Conservation (phyloP, 805 yeast species). For the Ogataea thermomethanolica region DNA sequence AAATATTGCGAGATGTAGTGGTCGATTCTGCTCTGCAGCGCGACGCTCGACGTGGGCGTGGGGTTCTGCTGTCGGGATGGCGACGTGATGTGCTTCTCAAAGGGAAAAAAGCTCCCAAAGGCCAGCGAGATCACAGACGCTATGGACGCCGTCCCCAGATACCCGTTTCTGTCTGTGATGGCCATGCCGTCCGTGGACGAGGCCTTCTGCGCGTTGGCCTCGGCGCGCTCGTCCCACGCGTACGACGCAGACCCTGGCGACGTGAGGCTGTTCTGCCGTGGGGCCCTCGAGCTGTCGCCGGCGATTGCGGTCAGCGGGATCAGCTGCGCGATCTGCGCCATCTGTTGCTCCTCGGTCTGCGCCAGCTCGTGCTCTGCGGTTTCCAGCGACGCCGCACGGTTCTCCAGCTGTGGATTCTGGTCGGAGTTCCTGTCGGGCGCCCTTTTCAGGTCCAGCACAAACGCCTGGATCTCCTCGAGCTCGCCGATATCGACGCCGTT, state of each 20-base stretch:
- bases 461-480: too few relatives aligned
- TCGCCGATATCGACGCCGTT: too few relatives aligned
- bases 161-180: slow-evolving; percentile 16
- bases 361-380: too few relatives aligned
- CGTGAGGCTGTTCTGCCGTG: not conserved
- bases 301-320: slow-evolving; percentile 11
- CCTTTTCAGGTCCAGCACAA: too few relatives aligned
- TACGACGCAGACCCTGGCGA: not conserved
- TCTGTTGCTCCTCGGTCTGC: too few relatives aligned
- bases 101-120: slow-evolving; percentile 10
- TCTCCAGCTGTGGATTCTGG: too few relatives aligned
- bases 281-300: not conserved
- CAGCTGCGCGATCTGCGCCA: not conserved
- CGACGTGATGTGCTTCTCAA: not conserved
- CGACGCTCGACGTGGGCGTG: not conserved
- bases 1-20: slow-evolving; percentile 13
- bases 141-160: slow-evolving; percentile 15
- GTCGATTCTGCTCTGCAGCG: slow-evolving; percentile 2
- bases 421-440: too few relatives aligned
- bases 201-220: not conserved
- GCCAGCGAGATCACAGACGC: slow-evolving; percentile 12
- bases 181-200: slow-evolving; percentile 16
- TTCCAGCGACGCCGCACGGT: too few relatives aligned
- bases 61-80: not conserved
- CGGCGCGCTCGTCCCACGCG: slow-evolving; percentile 13